Conservation (phyloP, 2,329 filamentous ascomycete species). For the Aspergillus pseudoglaucus region DNA sequence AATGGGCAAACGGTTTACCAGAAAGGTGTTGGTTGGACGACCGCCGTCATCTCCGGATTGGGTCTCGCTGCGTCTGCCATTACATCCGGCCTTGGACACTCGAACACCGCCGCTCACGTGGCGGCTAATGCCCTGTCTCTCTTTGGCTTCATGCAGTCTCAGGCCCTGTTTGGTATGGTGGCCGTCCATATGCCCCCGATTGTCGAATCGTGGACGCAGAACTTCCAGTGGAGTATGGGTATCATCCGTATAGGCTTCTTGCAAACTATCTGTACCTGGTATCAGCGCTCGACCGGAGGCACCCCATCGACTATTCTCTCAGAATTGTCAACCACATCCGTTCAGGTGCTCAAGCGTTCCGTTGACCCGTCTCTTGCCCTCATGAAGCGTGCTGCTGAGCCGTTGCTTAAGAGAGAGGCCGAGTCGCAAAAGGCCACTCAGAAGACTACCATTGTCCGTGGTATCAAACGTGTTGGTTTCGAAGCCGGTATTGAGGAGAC, state of each 20-base stretch:
- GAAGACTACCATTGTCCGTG: conserved; percentile 55
- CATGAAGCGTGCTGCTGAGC: conserved; percentile 25
- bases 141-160: conserved; percentile 89
- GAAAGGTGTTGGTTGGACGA: conserved; percentile 79
- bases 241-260: conserved; percentile 84
- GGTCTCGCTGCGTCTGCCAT: conserved; percentile 79
- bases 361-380: conserved; percentile 31
- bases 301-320: conserved; percentile 73
- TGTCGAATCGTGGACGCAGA: conserved; percentile 88
- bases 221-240: conserved; percentile 98
- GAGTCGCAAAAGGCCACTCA: conserved; percentile 41
- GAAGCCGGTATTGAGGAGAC: conserved; percentile 75
- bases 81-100: conserved; percentile 82
- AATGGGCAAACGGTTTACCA: conserved; percentile 92
- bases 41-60: conserved; percentile 78
- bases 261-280: conserved; percentile 88
- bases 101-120: conserved; percentile 89
- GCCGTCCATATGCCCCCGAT: conserved; percentile 77
- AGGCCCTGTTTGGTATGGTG: conserved; percentile 83
- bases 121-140: conserved; percentile 91
- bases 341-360: conserved; percentile 68
- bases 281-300: conserved; percentile 86
- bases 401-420: conserved; percentile 48
- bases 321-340: conserved; percentile 65
- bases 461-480: conserved; percentile 87